Evolutionary conservation across 306 rosid genomes (phyloP).

Genomic region (Mimosa pudica): DNA sequence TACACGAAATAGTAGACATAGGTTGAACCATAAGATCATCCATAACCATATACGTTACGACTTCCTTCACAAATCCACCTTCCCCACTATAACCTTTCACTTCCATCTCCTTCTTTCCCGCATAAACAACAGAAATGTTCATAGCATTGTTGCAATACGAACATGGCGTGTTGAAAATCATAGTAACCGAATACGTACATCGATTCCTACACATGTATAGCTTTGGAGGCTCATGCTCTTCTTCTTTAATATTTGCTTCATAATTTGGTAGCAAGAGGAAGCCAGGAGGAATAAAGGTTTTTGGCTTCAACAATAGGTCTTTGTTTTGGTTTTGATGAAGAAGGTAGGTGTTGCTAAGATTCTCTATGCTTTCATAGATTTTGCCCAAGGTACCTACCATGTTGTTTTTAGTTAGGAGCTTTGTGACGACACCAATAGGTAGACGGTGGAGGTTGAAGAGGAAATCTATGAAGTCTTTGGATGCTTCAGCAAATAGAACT

Average conservation of each 20-base stretch:
- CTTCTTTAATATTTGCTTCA: background rate
- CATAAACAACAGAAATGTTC: background rate
- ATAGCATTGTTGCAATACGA: background rate
- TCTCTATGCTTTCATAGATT: conserved; percentile 49
- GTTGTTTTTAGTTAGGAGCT: conserved; percentile 30
- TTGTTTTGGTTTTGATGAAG: conserved; percentile 35
- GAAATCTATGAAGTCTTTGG: conserved; percentile 50
- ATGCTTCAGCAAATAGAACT: conserved; percentile 56
- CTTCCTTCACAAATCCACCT: background rate
- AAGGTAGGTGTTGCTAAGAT: conserved; percentile 35
- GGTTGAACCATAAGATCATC: background rate
- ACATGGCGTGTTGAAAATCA: background rate
- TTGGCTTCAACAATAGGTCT: conserved; percentile 40
- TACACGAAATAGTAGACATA: background rate
- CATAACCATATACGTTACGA: background rate
- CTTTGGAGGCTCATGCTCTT: background rate
- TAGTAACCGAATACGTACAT: background rate
- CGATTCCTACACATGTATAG: background rate
- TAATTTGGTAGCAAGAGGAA: background rate
- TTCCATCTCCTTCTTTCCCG: background rate
- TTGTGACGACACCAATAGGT: conserved; percentile 34
- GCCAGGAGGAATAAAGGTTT: background rate
- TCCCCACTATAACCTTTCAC: background rate
- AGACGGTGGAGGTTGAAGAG: conserved; percentile 42
- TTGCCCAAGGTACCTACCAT: conserved; percentile 53